These are phyloP conservation scores for Beauveria varroae DNA, from an alignment of 2,329 filamentous ascomycete species.

Conservation along the genomic window DNA sequence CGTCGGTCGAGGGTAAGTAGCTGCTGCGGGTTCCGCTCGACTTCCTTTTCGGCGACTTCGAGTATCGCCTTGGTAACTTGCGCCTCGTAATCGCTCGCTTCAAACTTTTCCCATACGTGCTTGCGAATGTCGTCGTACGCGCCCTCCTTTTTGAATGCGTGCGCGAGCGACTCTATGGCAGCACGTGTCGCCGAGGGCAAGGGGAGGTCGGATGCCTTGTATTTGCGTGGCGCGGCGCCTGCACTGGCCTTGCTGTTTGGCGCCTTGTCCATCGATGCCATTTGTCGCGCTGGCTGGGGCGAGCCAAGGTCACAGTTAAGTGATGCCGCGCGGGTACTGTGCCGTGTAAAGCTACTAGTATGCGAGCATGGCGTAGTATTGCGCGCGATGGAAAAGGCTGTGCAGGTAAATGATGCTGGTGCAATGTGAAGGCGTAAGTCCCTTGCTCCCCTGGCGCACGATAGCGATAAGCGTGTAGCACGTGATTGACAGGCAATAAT, in stretches of 20 bases:
- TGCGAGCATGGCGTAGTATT: background rate
- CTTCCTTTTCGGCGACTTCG: constrained; percentile 63
- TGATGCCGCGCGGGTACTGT: background rate
- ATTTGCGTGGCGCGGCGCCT: constrained; percentile 34
- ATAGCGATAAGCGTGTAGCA: background rate
- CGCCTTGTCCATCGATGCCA: background rate
- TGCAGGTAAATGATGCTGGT: background rate
- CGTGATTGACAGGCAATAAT: background rate
- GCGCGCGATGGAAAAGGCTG: background rate
- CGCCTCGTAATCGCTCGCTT: constrained; percentile 60
- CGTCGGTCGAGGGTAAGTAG: constrained; percentile 66
- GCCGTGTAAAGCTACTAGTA: background rate
- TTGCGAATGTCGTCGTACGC: constrained; percentile 74
- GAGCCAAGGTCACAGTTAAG: background rate
- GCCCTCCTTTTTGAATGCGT: constrained; percentile 80
- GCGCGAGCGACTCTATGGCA: constrained; percentile 67
- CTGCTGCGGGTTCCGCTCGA: constrained; percentile 64
- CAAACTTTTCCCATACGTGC: constrained; percentile 67
- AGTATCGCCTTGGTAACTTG: constrained; percentile 60
- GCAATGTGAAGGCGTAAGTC: background rate
- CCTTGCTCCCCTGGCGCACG: background rate
- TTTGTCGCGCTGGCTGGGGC: background rate
- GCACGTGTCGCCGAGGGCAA: constrained; percentile 64
- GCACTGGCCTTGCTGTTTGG: background rate
- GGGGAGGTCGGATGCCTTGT: constrained; percentile 69